phyloP scores from a whole-genome alignment of 306 rosid genomes.

The Cucumis cinereus region DNA sequence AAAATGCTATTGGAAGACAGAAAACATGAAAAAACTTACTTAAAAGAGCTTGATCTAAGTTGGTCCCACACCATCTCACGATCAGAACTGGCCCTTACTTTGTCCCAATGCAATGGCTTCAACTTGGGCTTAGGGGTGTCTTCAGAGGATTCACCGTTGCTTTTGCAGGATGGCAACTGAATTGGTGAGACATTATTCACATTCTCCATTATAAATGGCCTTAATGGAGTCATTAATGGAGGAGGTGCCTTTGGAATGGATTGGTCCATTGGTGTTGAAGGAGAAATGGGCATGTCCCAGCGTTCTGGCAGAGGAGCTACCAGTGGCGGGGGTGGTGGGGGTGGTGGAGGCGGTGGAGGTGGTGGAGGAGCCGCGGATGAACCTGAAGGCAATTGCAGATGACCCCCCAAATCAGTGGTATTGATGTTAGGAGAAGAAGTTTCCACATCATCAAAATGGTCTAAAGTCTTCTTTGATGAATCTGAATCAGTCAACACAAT shows the following conservation, averaged over 20 bases:
- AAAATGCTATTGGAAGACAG: neutral
- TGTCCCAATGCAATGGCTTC: conserved; percentile 97
- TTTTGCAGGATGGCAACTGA: conserved; percentile 41
- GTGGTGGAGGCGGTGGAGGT: conserved; percentile 4
- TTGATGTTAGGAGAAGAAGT: conserved; percentile 3
- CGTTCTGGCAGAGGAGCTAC: conserved; percentile 7
- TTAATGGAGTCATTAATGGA: conserved; percentile 29
- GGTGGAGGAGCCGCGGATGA: conserved; percentile 14
- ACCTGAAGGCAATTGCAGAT: neutral
- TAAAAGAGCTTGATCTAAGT: conserved; percentile 80
- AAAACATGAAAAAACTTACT: conserved; percentile 34
- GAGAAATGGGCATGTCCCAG: conserved; percentile 13
- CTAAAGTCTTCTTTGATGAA: conserved; percentile 10
- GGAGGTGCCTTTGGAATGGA: conserved; percentile 23
- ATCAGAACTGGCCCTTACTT: conserved; percentile 93
- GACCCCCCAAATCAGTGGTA: neutral
- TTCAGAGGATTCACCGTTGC: conserved; percentile 22
- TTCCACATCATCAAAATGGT: neutral
- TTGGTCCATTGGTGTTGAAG: conserved; percentile 21
- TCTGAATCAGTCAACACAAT: conserved; percentile 14
- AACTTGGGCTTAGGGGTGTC: conserved; percentile 61
- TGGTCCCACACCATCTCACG: conserved; percentile 99
- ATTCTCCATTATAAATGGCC: conserved; percentile 26
- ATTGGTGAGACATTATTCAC: conserved; percentile 37
- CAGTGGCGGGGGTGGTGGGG: conserved; percentile 1